A percentile compares a stretch with the other conserved stretches of the same genome.
These are phyloP conservation scores for Limnomonas spitsbergensis DNA, from an alignment of 139 green algal species.

Conservation along the genomic window DNA sequence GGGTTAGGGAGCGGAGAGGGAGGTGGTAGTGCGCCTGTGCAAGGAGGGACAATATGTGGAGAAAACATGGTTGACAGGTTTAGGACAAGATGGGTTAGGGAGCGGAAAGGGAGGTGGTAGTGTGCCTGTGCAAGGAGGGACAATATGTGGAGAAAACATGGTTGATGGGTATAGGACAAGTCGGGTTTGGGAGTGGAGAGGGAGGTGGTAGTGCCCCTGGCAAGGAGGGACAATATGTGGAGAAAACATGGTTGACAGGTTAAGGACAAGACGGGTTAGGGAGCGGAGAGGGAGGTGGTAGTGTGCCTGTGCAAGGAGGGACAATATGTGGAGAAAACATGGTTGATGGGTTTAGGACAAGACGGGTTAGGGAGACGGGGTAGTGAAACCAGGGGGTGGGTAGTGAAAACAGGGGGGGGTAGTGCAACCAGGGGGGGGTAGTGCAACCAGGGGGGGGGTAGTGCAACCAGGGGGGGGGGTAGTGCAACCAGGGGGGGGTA, in stretches of 20 bases:
- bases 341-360: background rate
- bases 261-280: background rate
- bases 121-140: background rate
- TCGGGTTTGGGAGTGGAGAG: background rate
- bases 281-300: background rate
- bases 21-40: background rate
- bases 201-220: background rate
- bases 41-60: background rate
- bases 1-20: background rate
- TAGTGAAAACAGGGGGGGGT: too few species aligned
- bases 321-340: background rate
- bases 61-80: background rate
- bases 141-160: background rate
- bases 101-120: background rate
- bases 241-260: background rate
- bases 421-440: too few species aligned
- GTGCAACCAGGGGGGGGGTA: too few species aligned
- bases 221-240: background rate
- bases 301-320: background rate
- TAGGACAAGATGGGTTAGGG: background rate
- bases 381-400: too few species aligned
- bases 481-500: too few species aligned
- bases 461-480: too few species aligned
- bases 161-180: background rate
- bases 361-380: background rate